These are phyloP conservation scores for Pelargonium australe DNA, from an alignment of 441 rosid genomes.

Conservation along the genomic window DNA sequence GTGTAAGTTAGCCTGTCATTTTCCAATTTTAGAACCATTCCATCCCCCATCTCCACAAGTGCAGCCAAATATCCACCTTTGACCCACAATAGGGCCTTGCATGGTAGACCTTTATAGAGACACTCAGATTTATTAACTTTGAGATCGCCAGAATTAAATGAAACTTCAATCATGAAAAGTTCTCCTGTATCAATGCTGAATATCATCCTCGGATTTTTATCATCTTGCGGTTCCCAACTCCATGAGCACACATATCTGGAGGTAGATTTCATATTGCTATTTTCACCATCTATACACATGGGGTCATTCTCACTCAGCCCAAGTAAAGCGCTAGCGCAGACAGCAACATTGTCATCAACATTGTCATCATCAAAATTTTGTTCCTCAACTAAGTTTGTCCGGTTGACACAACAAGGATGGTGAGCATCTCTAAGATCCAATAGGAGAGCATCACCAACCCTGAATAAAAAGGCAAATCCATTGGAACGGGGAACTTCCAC, in stretches of 20 bases:
- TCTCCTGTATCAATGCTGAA: constrained; percentile 84
- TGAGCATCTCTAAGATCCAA: constrained; percentile 91
- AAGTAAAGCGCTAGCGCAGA: constrained; percentile 62
- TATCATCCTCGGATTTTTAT: constrained; percentile 57
- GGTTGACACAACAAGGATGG: constrained; percentile 59
- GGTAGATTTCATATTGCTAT: constrained; percentile 39
- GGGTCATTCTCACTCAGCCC: constrained; percentile 94
- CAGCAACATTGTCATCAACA: constrained; percentile 96
- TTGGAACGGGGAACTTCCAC: constrained; percentile 78
- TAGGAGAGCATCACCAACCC: constrained; percentile 88
- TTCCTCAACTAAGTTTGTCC: constrained; percentile 69
- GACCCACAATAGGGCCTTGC: constrained; percentile 85
- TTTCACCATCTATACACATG: constrained; percentile 84
- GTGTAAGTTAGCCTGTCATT: constrained; percentile 47
- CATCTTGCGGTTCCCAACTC: constrained; percentile 85
- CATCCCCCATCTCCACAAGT: constrained; percentile 91
- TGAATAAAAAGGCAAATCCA: constrained; percentile 86
- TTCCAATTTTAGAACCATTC: constrained; percentile 70
- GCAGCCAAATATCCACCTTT: constrained; percentile 78
- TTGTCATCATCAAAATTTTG: constrained; percentile 78
- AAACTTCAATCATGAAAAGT: constrained; percentile 69
- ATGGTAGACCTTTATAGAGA: constrained; percentile 69
- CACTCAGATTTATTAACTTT: constrained; percentile 69
- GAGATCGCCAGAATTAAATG: constrained; percentile 39
- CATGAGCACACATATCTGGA: constrained; percentile 72